Conservation (phyloP, 345 rosid genomes). For the Euphorbia lathyris region DNA sequence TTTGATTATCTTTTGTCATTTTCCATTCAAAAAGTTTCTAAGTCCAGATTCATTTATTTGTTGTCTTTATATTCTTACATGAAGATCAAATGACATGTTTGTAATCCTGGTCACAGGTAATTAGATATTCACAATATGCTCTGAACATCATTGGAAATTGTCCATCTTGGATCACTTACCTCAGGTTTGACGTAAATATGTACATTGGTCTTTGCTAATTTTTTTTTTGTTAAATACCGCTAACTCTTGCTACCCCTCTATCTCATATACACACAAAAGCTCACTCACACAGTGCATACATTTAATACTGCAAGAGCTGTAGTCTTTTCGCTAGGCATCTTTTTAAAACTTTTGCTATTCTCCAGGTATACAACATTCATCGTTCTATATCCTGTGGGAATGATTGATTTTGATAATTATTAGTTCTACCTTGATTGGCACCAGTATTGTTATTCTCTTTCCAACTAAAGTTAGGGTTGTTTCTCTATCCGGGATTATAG, state of each 20-base stretch:
- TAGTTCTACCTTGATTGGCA: too few species aligned
- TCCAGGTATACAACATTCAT: conserved; percentile 78
- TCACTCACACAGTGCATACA: background rate
- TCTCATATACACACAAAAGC: background rate
- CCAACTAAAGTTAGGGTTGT: too few species aligned
- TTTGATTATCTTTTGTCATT: background rate
- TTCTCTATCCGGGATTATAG: too few species aligned
- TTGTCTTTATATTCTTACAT: background rate
- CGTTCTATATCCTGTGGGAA: conserved; percentile 60
- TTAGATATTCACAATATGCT: conserved; percentile 75
- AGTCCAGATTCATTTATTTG: conserved; percentile 9
- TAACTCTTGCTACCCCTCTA: background rate
- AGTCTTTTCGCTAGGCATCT: background rate
- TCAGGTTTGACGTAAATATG: conserved; percentile 42
- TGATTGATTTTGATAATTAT: too few species aligned
- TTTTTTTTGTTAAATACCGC: background rate
- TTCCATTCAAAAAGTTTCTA: background rate
- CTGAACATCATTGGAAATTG: conserved; percentile 46
- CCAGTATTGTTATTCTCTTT: too few species aligned
- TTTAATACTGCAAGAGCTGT: too few species aligned
- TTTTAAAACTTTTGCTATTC: conserved; percentile 7
- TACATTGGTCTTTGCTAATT: background rate
- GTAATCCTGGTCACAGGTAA: conserved; percentile 45
- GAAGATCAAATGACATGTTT: conserved; percentile 7
- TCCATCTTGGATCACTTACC: conserved; percentile 68